Evolutionary conservation across 148 eudicot species (phyloP), one percentile per base, ranked within the genome.

Genomic region (Fagopyrum esculentum): DNA sequence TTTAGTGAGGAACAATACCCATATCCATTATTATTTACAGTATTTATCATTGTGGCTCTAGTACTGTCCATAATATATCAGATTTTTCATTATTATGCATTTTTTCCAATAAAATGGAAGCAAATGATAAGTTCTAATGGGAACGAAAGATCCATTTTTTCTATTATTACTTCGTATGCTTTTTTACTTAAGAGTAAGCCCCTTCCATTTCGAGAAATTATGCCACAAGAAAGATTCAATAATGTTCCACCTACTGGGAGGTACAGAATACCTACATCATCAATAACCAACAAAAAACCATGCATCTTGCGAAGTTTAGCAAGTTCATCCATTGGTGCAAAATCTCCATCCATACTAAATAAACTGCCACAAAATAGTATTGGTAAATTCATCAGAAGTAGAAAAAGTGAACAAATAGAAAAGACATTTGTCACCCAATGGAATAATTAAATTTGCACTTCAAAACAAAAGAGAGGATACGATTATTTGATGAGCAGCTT

Each of bases 291-390:
- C 84, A 95, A 80, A 90, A 95, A 92, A 3, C 89, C 89, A 84
- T 95, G 99, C 82, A 83, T 90, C 79, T 80, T 88, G n/a, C 99
- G 97, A 75, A 95, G 99, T 77, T 82, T 79, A 50, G 80, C 87
- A 74, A 95, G 98, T 85, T 87, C 91, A 56, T 45, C 61, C 91
- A 95, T 87, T 46, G 97, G 99, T 78, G 99, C 99, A 74, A 95
- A 90, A 81, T 95, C 99, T 79, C 99, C 99, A 83, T 95, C 99
- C 99, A 95, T 95, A 78, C 99, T 95, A 82, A 95, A 95, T 82
- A 95, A 84, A 93, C 99, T 94, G 96, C 74, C 74, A 46, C 51
- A 17, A 15, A 45, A 17, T 9, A 57, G 30, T 57, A 19, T 8
- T 19, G 10, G 30, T 16, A 57, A 57, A 57, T 57, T 19, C 19